Percentiles rank a stretch among this genome's conserved stretches.
Evolutionary conservation across 23 red algal genomes (phyloP).

Genomic region (Gracilaria vermiculophylla): DNA sequence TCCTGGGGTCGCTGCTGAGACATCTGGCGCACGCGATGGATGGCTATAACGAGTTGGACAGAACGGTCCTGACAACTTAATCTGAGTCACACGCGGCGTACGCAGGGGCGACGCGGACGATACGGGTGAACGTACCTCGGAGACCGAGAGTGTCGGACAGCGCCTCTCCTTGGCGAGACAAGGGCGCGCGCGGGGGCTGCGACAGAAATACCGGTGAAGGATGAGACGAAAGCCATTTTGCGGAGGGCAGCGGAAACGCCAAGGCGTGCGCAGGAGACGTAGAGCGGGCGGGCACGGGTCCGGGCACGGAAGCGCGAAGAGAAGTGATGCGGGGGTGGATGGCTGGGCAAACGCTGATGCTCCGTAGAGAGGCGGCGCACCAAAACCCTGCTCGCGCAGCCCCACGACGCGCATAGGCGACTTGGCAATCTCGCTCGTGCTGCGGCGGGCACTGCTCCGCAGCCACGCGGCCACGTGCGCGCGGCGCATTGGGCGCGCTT

Average conservation of each 20-base stretch:
- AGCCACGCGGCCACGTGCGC: background rate
- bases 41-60: no score
- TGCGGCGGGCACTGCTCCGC: background rate
- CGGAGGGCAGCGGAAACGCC: background rate
- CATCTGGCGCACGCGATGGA: no score
- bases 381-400: background rate
- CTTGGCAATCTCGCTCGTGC: constrained; percentile 18
- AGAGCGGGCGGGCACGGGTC: no score
- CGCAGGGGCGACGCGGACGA: background rate
- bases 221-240: constrained; percentile 54
- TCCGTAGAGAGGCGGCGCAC: no score
- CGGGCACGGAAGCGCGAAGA: no score
- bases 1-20: background rate
- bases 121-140: constrained; percentile 42
- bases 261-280: background rate
- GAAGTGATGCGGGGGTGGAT: no score
- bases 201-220: constrained; percentile 37
- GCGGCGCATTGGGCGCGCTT: background rate
- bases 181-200: constrained; percentile 14
- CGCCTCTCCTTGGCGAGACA: constrained; percentile 21
- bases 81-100: no score
- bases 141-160: constrained; percentile 17
- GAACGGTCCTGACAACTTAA: no score
- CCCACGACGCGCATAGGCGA: background rate
- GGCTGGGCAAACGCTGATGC: no score